Evolutionary conservation across 139 green algal genomes (phyloP).

Genomic region (Micromonas commoda): DNA sequence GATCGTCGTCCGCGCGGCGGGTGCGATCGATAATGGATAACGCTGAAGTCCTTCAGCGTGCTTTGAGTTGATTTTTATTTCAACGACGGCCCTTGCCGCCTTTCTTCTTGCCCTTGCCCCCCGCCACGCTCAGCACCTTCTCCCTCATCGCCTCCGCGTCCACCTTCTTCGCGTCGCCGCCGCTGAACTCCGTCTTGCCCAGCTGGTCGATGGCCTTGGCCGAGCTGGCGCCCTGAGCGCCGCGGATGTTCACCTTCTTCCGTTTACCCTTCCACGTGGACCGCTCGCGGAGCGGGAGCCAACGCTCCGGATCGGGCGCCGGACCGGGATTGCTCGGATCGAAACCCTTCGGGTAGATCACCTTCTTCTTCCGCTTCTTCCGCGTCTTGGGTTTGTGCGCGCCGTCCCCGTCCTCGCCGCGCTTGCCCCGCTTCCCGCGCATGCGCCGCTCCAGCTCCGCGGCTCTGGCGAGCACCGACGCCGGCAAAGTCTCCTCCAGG

Average conservation of each 20-base stretch:
- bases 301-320: slow-evolving; percentile 84
- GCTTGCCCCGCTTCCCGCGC: neutral
- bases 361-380: slow-evolving; percentile 52
- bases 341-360: slow-evolving; percentile 68
- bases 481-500: neutral
- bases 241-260: slow-evolving; percentile 31
- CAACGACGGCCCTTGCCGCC: too few relatives aligned
- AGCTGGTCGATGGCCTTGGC: neutral
- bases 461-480: neutral
- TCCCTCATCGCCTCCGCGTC: neutral
- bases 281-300: slow-evolving; percentile 90
- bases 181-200: neutral
- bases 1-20: too few relatives aligned
- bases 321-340: slow-evolving; percentile 75
- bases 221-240: neutral
- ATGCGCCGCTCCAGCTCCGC: neutral
- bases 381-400: neutral
- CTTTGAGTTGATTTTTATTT: too few relatives aligned
- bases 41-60: too few relatives aligned
- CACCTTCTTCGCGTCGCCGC: neutral
- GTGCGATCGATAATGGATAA: too few relatives aligned
- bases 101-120: neutral
- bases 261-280: slow-evolving; percentile 63
- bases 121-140: neutral
- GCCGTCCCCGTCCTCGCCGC: neutral